phyloP scores from a whole-genome alignment of 2,329 filamentous ascomycete genomes.

The Stagonosporopsis tanaceti region DNA sequence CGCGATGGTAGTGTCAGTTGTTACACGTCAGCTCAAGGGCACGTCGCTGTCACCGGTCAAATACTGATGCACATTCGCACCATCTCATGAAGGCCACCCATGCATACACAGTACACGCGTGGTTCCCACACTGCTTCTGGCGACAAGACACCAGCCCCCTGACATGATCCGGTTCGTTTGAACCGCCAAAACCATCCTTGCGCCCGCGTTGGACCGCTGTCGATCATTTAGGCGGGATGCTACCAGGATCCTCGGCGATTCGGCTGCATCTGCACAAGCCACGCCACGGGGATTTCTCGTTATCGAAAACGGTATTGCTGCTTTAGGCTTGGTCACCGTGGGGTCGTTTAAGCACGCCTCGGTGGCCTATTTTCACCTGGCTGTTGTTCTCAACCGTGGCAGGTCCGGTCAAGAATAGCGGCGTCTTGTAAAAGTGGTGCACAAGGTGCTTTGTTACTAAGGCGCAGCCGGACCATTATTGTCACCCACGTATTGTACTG shows the following conservation, averaged over 20 bases:
- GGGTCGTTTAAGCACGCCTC: conserved; percentile 28
- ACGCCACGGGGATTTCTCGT: conserved; percentile 47
- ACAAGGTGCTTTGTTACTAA: conserved; percentile 30
- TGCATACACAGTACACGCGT: conserved; percentile 31
- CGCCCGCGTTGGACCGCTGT: conserved; percentile 43
- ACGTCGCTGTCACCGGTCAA: conserved; percentile 35
- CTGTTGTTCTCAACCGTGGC: conserved; percentile 18
- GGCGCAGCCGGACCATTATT: conserved; percentile 23
- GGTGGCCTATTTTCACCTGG: conserved; percentile 20
- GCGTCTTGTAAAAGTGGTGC: conserved; percentile 20
- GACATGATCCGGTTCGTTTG: conserved; percentile 44
- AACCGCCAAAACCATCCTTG: conserved; percentile 38
- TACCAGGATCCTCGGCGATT: conserved; percentile 46
- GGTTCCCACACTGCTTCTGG: conserved; percentile 33
- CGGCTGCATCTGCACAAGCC: conserved; percentile 46
- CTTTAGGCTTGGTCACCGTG: conserved; percentile 42
- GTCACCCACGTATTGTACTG: conserved; percentile 5
- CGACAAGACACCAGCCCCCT: conserved; percentile 42
- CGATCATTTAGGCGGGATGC: conserved; percentile 48
- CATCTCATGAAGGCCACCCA: conserved; percentile 27
- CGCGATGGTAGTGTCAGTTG: background rate
- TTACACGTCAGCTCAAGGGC: conserved; percentile 33
- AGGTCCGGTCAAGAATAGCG: conserved; percentile 22
- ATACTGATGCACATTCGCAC: conserved; percentile 24
- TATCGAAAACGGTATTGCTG: conserved; percentile 47